phyloP scores from a whole-genome alignment of 768 basidiomycete genomes.

The Termitomyces sp. region DNA sequence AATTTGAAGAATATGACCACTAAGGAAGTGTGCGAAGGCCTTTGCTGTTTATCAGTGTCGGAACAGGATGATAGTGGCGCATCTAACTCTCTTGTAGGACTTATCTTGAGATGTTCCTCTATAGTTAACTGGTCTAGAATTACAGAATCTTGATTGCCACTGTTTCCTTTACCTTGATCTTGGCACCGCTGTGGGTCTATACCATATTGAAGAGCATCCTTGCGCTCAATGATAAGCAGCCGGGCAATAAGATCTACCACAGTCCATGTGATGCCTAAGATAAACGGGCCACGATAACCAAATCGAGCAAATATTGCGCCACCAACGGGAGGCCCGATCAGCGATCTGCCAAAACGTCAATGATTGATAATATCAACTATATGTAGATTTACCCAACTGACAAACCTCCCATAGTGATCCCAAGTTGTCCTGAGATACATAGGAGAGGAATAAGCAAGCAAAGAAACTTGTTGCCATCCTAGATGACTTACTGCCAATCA shows the following conservation, averaged over 20 bases:
- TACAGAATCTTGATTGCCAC: neutral
- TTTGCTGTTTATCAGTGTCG: neutral
- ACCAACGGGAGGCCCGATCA: conserved; percentile 55
- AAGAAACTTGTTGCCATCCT: neutral
- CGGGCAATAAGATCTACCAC: conserved; percentile 48
- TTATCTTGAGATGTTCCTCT: neutral
- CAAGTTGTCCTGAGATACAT: conserved; percentile 43
- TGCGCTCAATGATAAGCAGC: conserved; percentile 52
- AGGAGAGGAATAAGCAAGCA: neutral
- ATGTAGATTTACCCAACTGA: conserved; percentile 40
- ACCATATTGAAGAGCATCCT: conserved; percentile 44
- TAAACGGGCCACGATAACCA: conserved; percentile 58
- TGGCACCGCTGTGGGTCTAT: conserved; percentile 29
- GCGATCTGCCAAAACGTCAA: conserved; percentile 26
- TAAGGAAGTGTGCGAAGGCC: conserved; percentile 25
- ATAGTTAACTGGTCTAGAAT: neutral
- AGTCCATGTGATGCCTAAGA: conserved; percentile 44
- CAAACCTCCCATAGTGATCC: conserved; percentile 54
- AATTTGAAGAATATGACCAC: conserved; percentile 37
- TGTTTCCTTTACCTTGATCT: neutral
- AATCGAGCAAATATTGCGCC: conserved; percentile 48
- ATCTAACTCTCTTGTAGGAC: neutral
- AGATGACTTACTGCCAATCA: conserved; percentile 41
- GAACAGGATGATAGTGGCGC: neutral
- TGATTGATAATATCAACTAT: conserved; percentile 2